Evolutionary conservation across 345 rosid species (phyloP).

Genomic region (Populus pruinosa): DNA sequence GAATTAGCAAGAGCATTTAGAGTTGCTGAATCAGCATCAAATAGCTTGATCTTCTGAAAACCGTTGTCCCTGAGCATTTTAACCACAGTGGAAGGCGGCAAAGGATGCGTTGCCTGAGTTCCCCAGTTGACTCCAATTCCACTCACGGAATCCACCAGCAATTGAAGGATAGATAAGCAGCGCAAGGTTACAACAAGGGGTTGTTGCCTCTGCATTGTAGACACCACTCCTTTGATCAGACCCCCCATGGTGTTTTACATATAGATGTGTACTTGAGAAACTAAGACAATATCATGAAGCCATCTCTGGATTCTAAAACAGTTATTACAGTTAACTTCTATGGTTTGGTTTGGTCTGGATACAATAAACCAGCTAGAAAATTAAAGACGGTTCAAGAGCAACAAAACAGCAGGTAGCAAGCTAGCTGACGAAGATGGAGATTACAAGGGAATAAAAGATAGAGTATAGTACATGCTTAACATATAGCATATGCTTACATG

Average conservation of each 20-base stretch:
- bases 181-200: not conserved
- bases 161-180: not conserved
- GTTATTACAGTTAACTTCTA: too few species aligned
- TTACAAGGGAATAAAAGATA: too few species aligned
- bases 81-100: constrained; percentile 19
- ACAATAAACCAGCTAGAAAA: too few species aligned
- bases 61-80: constrained; percentile 18
- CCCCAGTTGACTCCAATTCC: constrained; percentile 31
- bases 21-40: constrained; percentile 13
- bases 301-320: not conserved
- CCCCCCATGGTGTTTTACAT: not conserved
- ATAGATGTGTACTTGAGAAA: not conserved
- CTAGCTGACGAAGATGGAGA: too few species aligned
- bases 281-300: not conserved
- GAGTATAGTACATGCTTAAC: too few species aligned
- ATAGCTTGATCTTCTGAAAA: constrained; percentile 24
- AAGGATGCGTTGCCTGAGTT: constrained; percentile 15
- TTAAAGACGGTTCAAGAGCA: too few species aligned
- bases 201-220: not conserved
- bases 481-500: too few species aligned
- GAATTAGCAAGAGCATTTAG: constrained; percentile 14
- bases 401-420: too few species aligned
- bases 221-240: not conserved
- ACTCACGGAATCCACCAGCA: not conserved
- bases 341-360: too few species aligned